phyloP scores from a whole-genome alignment of 148 eudicot species.

The Oxyria digyna region DNA sequence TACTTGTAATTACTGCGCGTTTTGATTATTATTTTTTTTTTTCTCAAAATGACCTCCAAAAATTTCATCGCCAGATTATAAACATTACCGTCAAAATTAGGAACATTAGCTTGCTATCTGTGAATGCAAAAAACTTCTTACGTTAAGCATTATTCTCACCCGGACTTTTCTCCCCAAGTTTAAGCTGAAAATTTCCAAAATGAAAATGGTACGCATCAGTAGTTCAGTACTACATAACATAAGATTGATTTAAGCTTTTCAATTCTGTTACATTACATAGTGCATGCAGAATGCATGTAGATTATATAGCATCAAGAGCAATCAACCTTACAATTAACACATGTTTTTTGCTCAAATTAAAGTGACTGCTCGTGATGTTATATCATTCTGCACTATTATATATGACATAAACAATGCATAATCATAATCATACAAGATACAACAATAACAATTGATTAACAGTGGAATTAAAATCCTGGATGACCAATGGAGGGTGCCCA shows the following conservation, averaged over 20 bases:
- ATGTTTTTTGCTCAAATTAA: neutral
- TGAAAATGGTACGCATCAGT: no score
- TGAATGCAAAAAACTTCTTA: no score
- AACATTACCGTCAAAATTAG: no score
- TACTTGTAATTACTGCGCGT: no score
- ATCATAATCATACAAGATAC: slow-evolving; percentile 6
- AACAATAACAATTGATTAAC: neutral
- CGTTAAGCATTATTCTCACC: no score
- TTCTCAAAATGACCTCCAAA: no score
- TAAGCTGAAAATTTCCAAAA: no score
- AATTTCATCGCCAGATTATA: no score
- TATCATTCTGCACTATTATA: slow-evolving; percentile 15
- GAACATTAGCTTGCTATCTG: no score
- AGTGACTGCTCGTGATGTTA: slow-evolving; percentile 44
- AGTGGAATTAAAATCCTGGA: slow-evolving; percentile 28
- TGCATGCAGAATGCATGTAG: slow-evolving; percentile 3
- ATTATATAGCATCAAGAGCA: slow-evolving; percentile 39
- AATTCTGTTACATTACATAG: neutral
- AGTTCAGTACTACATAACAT: no score
- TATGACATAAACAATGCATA: slow-evolving; percentile 9
- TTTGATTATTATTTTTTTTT: no score
- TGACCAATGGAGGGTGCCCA: slow-evolving; percentile 56
- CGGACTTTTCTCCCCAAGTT: no score
- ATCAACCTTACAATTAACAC: slow-evolving; percentile 22
- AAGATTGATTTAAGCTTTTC: neutral